phyloP scores from a whole-genome alignment of 106 monocot species.

The Allium sativum region DNA sequence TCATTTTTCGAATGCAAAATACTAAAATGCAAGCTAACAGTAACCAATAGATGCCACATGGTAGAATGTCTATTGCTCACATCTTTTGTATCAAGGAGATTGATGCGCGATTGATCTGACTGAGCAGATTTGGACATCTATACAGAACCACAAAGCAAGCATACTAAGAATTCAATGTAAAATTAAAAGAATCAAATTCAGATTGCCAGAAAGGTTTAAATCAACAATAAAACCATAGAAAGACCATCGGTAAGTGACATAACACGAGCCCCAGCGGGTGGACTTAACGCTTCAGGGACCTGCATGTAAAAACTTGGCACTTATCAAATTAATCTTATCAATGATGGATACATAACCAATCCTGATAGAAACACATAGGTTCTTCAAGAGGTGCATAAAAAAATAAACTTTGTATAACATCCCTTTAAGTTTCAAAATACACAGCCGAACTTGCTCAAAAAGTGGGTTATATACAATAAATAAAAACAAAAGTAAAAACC shows the following conservation, averaged over 20 bases:
- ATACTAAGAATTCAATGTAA: background rate
- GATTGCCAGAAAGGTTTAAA: no score
- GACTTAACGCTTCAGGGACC: conserved; percentile 97
- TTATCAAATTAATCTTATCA: background rate
- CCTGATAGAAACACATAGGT: no score
- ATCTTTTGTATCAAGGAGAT: conserved; percentile 96
- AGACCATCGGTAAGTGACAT: conserved; percentile 98
- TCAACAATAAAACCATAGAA: conserved; percentile 50
- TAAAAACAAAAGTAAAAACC: no score
- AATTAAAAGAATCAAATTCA: background rate
- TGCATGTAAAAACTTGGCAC: conserved; percentile 17
- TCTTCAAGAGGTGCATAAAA: no score
- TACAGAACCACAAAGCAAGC: conserved; percentile 9
- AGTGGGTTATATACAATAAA: no score
- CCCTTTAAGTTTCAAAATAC: no score
- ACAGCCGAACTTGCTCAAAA: no score
- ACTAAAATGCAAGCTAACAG: background rate
- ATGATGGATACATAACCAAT: no score
- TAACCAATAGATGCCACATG: background rate
- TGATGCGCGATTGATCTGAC: conserved; percentile 93
- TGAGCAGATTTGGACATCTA: conserved; percentile 98
- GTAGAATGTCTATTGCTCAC: conserved; percentile 31
- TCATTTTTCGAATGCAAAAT: no score
- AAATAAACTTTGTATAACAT: no score
- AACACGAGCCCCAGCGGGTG: conserved; percentile 78